phyloP scores from a whole-genome alignment of 208 protist species.

The Crithidia thermophila region DNA sequence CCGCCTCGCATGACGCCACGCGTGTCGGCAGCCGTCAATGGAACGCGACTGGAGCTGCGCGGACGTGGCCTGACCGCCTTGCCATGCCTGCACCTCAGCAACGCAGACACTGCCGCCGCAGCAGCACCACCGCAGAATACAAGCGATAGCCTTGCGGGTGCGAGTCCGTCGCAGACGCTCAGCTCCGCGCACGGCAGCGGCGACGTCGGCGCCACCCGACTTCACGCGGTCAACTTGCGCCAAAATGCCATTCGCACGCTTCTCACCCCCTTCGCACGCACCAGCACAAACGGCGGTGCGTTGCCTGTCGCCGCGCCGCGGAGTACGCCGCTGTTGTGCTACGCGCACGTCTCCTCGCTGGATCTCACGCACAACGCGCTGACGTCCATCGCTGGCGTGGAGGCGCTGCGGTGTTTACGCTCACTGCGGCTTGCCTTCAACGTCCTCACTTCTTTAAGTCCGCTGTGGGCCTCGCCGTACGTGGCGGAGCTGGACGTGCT shows the following conservation, averaged over 20 bases:
- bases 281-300: background rate
- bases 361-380: constrained; percentile 69
- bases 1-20: background rate
- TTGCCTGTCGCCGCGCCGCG: background rate
- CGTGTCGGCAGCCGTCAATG: background rate
- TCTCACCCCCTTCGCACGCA: background rate
- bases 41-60: constrained; percentile 31
- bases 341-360: constrained; percentile 46
- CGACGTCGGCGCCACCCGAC: constrained; percentile 5
- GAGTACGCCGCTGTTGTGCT: constrained; percentile 32
- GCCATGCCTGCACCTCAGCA: constrained; percentile 49
- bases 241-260: constrained; percentile 42
- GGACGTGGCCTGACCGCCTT: constrained; percentile 26
- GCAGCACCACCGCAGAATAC: background rate
- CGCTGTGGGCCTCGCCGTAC: constrained; percentile 49
- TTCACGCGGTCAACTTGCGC: constrained; percentile 46
- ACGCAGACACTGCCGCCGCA: background rate
- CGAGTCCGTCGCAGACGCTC: no score
- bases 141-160: background rate
- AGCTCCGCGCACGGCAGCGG: constrained; percentile 46
- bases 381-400: constrained; percentile 49
- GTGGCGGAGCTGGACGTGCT: constrained; percentile 54
- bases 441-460: constrained; percentile 43
- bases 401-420: constrained; percentile 43
- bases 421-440: constrained; percentile 66